Base-by-base conservation (phyloP, 176 grass and related monocot genomes). In the Metroxylon sagu region DNA sequence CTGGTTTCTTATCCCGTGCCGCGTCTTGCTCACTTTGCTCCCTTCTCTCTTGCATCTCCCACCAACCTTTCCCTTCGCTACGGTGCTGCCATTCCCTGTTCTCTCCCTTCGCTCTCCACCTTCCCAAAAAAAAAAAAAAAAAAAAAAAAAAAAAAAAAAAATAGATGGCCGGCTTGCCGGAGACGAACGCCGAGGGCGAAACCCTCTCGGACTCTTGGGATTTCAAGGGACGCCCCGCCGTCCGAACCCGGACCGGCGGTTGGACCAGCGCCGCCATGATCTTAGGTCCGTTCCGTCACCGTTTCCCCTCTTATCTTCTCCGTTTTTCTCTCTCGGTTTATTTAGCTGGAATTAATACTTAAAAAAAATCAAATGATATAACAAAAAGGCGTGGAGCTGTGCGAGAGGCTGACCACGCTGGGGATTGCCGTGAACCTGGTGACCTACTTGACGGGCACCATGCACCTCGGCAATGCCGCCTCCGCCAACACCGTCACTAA, bases 241-340 rank as follows among this genome's bases (percentile, higher is more conserved):
- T 61, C 19, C 66, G 75, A 1, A 26, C 5, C 14, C 49, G 7
- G 26, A 75, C 60, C 35, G 76, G 81, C 60, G 75, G 81, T 0
- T 84, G 81, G 81, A 51, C 48, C 19, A 19, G 65, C 26, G 81
- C 81, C 5, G 66, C 81, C 26, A 79, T 79, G 82, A 79, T 84
- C 71, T 66, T 84, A 1, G 65, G 65, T 35, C 18, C 19, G 6
- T 39, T 3, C 59, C 4, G 5, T n/a, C 39, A 35, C 29, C 14
- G 8, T 21, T 3, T 5, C 23, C 12, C 60, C 4, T 48, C 4
- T 30, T 63, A 19, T 21, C 18, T 48, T 19, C 61, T 63, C 19
- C 35, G 35, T 49, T 2, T 4, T 7, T 61, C 29, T 10, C 26
- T 14, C 15, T 16, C 1, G 4, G 8, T 19, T 14, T 30, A 23